These are phyloP conservation scores for Apiotrichum brassicae DNA, from an alignment of 1,284 basidiomycete species.

Conservation along the genomic window DNA sequence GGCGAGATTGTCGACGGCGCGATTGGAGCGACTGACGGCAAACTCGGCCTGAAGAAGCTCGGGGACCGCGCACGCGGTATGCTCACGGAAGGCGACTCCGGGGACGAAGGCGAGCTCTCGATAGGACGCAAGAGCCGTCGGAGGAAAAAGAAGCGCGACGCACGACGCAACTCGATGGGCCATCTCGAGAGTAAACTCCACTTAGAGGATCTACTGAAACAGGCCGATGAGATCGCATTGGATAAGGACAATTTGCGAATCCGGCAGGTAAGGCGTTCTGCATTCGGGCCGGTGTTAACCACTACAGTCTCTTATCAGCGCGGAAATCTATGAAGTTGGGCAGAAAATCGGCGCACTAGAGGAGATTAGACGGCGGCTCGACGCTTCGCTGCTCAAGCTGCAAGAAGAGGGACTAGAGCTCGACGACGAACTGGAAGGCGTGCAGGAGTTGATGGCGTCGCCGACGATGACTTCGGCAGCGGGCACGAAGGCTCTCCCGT, in stretches of 20 bases:
- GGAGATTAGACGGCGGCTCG: slow-evolving; percentile 69
- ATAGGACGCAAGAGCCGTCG: slow-evolving; percentile 51
- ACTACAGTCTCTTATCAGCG: slow-evolving; percentile 65
- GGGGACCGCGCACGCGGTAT: slow-evolving; percentile 71
- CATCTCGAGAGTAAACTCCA: slow-evolving; percentile 61
- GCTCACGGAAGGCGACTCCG: slow-evolving; percentile 46
- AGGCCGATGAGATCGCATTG: slow-evolving; percentile 72
- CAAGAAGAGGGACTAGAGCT: slow-evolving; percentile 94
- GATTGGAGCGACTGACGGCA: slow-evolving; percentile 59
- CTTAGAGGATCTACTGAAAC: slow-evolving; percentile 70
- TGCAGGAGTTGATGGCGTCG: slow-evolving; percentile 71
- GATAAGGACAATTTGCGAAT: slow-evolving; percentile 88
- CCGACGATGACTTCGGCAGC: slow-evolving; percentile 38
- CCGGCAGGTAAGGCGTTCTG: slow-evolving; percentile 57
- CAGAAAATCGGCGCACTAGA: slow-evolving; percentile 82
- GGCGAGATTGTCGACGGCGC: slow-evolving; percentile 51
- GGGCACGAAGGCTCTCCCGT: slow-evolving; percentile 35
- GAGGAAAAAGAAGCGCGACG: slow-evolving; percentile 58
- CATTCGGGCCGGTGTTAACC: background rate
- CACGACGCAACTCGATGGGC: slow-evolving; percentile 60
- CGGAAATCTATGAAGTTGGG: slow-evolving; percentile 79
- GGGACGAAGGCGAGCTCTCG: slow-evolving; percentile 18
- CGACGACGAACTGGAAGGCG: slow-evolving; percentile 86
- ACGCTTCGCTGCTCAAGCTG: slow-evolving; percentile 73
- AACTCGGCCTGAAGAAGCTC: slow-evolving; percentile 68